Conservation (phyloP, 768 basidiomycete genomes). For the Paxillus rubicundulus region DNA sequence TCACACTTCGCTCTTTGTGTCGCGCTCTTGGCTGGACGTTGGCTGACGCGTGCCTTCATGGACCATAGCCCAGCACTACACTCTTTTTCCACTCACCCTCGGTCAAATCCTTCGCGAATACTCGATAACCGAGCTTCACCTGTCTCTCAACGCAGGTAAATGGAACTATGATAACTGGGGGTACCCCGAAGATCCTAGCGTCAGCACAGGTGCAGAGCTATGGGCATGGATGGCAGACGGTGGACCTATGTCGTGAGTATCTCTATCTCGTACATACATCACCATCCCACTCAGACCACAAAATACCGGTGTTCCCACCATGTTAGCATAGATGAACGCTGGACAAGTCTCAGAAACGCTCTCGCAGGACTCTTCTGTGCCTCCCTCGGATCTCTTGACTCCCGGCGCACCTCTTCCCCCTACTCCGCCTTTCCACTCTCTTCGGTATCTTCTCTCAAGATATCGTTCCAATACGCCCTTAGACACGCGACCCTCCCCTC, state of each 20-base stretch:
- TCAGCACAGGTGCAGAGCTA: constrained; percentile 84
- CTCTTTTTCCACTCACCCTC: constrained; percentile 80
- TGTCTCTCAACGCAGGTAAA: constrained; percentile 86
- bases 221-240: constrained; percentile 90
- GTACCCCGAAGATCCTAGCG: constrained; percentile 69
- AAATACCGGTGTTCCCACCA: not conserved
- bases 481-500: constrained; percentile 78
- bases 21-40: not conserved
- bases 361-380: constrained; percentile 95
- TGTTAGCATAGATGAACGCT: constrained; percentile 67
- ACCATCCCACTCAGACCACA: not conserved
- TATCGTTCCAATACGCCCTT: constrained; percentile 46
- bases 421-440: constrained; percentile 62
- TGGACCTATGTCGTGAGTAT: constrained; percentile 45
- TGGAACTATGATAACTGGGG: constrained; percentile 90
- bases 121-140: constrained; percentile 82
- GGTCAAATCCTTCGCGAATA: constrained; percentile 86
- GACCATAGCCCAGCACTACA: constrained; percentile 75
- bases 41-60: not conserved
- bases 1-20: not conserved
- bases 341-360: constrained; percentile 84
- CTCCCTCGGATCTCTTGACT: constrained; percentile 75
- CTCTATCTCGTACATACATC: not conserved
- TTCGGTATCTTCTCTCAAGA: constrained; percentile 42
- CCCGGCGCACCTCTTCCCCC: constrained; percentile 72